Base-by-base conservation (phyloP, 345 rosid genomes). In the Raphanus sativus region DNA sequence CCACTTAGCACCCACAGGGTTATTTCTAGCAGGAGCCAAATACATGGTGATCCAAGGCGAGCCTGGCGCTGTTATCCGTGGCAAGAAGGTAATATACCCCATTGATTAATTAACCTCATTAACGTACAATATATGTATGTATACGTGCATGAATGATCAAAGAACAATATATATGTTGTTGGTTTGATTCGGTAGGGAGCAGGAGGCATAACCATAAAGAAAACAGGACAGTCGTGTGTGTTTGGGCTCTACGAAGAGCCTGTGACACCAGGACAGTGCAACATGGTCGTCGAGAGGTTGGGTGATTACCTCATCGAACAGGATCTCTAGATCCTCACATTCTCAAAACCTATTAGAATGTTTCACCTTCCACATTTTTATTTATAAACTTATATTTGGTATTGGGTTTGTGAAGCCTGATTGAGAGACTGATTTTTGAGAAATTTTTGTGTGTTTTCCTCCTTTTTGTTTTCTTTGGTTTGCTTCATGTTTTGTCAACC, bases 251-350 rank as follows among this genome's bases (percentile, higher is more conserved):
- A 50, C 55, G 55, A 50, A 50, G 55, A 50, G 55, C 55, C 55
- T n/a, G 55, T 50, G 55, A 50, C 55, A 50, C 55, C 55, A 50
- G 55, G 55, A 50, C 55, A 50, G 55, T 50, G 55, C 55, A 50
- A 50, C 55, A 50, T 50, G 55, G 55, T 50, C 8, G 55, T 50
- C 55, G 55, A 50, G 55, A 50, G 55, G 16, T 50, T 50, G 55
- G 55, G 55, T 50, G 55, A 50, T 50, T 50, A 50, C 55, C 55
- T 50, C 55, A n/a, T 50, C 55, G 55, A 50, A 50, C 55, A 50
- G 21, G 55, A 50, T 50, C 55, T 50, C 55, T 50, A 50, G 55
- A 50, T 50, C 55, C 55, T 6, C 21, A n/a, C 2, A 50, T 5
- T 17, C 8, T 50, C 55, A n/a, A 50, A 50, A 1, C 3, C 21